phyloP scores from a whole-genome alignment of 331 rosid species.

The Malus hybrid region DNA sequence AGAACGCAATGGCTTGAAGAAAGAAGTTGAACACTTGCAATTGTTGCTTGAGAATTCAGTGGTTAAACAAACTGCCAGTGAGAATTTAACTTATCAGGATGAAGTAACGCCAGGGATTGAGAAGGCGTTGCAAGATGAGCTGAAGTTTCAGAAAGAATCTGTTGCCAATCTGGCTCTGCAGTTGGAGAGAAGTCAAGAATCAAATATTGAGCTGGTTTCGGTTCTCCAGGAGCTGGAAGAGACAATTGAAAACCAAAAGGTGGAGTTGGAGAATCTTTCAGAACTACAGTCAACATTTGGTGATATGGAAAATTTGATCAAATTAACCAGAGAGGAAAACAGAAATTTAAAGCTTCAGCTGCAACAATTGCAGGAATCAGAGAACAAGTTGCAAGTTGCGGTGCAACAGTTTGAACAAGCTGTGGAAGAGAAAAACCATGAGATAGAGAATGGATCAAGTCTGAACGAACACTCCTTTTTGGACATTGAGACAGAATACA shows the following conservation, averaged over 20 bases:
- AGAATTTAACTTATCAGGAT: constrained; percentile 39
- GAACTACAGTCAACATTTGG: constrained; percentile 35
- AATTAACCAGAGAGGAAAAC: constrained; percentile 41
- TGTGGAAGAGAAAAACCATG: constrained; percentile 48
- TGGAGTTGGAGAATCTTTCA: constrained; percentile 57
- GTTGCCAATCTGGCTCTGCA: constrained; percentile 64
- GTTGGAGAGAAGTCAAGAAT: constrained; percentile 58
- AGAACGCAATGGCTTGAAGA: constrained; percentile 60
- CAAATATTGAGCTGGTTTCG: constrained; percentile 60
- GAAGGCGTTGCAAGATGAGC: constrained; percentile 55
- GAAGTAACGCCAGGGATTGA: constrained; percentile 31
- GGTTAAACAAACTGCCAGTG: constrained; percentile 29
- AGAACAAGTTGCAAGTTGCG: constrained; percentile 39
- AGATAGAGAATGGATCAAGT: constrained; percentile 23
- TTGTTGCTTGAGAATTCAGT: constrained; percentile 29
- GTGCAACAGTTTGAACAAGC: constrained; percentile 51
- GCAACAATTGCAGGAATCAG: constrained; percentile 61
- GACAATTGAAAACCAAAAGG: constrained; percentile 59
- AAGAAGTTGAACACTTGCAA: constrained; percentile 52
- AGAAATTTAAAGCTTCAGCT: constrained; percentile 35
- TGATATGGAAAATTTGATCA: constrained; percentile 40
- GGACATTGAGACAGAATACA: constrained; percentile 31
- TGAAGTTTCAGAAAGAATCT: constrained; percentile 71
- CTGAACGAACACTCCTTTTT: constrained; percentile 25
- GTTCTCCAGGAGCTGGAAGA: constrained; percentile 66